Evolutionary conservation across 1,284 basidiomycete species (phyloP).

Genomic region (Leccinum subrobustum): DNA sequence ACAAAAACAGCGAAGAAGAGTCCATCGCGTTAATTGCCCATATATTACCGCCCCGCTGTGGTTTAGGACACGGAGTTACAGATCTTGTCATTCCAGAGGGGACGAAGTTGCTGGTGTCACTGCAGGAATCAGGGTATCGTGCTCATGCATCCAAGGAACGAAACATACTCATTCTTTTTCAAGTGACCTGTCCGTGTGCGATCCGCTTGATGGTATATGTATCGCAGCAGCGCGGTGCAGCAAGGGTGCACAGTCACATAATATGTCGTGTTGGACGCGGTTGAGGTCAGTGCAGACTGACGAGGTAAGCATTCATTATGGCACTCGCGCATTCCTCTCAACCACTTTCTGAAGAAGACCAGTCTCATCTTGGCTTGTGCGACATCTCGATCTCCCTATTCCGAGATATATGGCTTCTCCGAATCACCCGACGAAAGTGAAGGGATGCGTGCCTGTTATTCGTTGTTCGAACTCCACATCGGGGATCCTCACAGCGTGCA

Average conservation of each 20-base stretch:
- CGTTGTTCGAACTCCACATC: constrained; percentile 45
- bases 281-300: constrained; percentile 22
- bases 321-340: not conserved
- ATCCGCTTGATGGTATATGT: constrained; percentile 44
- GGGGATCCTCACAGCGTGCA: constrained; percentile 36
- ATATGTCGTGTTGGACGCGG: constrained; percentile 19
- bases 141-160: not conserved
- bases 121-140: constrained; percentile 43
- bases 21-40: constrained; percentile 46
- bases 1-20: constrained; percentile 19
- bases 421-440: constrained; percentile 15
- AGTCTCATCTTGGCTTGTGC: constrained; percentile 30
- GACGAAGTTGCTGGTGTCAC: constrained; percentile 43
- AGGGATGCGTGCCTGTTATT: constrained; percentile 32
- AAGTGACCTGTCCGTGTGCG: constrained; percentile 45
- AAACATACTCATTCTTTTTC: constrained; percentile 9
- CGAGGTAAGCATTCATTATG: constrained; percentile 17
- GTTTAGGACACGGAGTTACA: constrained; percentile 40
- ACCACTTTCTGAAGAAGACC: constrained; percentile 13
- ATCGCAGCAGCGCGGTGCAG: constrained; percentile 33
- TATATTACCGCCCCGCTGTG: constrained; percentile 47
- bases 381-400: constrained; percentile 13
- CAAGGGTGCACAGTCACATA: not conserved
- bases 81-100: constrained; percentile 45
- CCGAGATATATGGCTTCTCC: constrained; percentile 26